Evolutionary conservation across 2,329 filamentous ascomycete species (phyloP).

Genomic region (Alternaria solani): DNA sequence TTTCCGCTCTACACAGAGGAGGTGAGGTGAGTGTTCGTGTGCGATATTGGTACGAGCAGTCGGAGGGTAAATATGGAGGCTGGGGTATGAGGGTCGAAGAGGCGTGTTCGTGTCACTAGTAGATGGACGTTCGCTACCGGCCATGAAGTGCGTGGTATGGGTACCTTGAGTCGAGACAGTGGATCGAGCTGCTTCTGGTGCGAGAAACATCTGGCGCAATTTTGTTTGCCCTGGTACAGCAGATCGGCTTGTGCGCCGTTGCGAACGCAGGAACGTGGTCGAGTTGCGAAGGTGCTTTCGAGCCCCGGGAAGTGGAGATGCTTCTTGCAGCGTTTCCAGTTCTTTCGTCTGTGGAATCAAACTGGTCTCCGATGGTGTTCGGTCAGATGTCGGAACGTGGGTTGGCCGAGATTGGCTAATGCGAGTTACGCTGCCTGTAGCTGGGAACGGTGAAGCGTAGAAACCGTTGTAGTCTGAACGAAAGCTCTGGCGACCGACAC

Average conservation of each 20-base stretch:
- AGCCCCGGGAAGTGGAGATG: conserved; percentile 19
- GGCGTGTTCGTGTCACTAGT: conserved; percentile 44
- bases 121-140: conserved; percentile 38
- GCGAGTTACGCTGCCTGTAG: conserved; percentile 31
- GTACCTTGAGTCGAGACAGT: conserved; percentile 30
- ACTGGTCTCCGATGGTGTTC: conserved; percentile 34
- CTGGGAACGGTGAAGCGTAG: conserved; percentile 33
- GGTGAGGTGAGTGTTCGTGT: conserved; percentile 39
- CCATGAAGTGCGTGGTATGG: conserved; percentile 32
- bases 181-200: conserved; percentile 31
- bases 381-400: conserved; percentile 19
- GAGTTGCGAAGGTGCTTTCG: conserved; percentile 26
- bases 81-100: conserved; percentile 26
- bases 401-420: conserved; percentile 20
- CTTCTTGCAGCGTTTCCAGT: conserved; percentile 21
- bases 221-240: conserved; percentile 47
- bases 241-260: conserved; percentile 35
- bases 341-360: conserved; percentile 26
- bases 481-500: conserved; percentile 22
- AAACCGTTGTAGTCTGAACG: conserved; percentile 27
- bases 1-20: conserved; percentile 40
- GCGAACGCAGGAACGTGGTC: conserved; percentile 25
- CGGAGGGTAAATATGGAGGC: conserved; percentile 20
- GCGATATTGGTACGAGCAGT: conserved; percentile 21
- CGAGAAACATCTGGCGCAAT: conserved; percentile 46